Conservation (phyloP, 331 rosid genomes). For the Quercus tomentella region DNA sequence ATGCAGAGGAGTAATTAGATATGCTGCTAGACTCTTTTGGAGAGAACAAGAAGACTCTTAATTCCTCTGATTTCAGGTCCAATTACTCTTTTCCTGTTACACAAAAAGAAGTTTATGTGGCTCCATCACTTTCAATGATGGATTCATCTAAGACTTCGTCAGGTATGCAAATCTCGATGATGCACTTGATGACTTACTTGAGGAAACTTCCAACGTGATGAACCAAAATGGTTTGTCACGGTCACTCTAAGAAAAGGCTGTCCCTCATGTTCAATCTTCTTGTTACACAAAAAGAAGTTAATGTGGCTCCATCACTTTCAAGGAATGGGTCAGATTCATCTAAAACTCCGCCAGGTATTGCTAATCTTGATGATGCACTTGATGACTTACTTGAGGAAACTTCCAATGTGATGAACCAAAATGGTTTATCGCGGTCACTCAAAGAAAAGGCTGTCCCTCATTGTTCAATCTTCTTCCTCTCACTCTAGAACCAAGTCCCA, state of each 20-base stretch:
- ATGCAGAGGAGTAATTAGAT: slow-evolving; percentile 64
- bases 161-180: slow-evolving; percentile 47
- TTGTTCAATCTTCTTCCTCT: slow-evolving; percentile 28
- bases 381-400: slow-evolving; percentile 68
- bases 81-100: slow-evolving; percentile 17
- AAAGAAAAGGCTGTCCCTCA: slow-evolving; percentile 22
- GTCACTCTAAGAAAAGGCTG: slow-evolving; percentile 28
- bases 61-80: slow-evolving; percentile 18
- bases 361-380: slow-evolving; percentile 60
- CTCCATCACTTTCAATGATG: slow-evolving; percentile 25
- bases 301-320: slow-evolving; percentile 19
- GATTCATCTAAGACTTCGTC: slow-evolving; percentile 22
- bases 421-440: slow-evolving; percentile 11
- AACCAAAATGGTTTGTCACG: neutral
- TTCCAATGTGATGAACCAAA: slow-evolving; percentile 21
- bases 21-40: slow-evolving; percentile 59
- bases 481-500: slow-evolving; percentile 38
- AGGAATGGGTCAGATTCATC: slow-evolving; percentile 30
- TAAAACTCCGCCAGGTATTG: slow-evolving; percentile 12
- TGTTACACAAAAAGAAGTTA: slow-evolving; percentile 27
- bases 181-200: slow-evolving; percentile 65
- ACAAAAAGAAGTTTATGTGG: slow-evolving; percentile 20
- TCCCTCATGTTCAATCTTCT: slow-evolving; percentile 2
- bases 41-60: slow-evolving; percentile 37
- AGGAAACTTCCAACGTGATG: slow-evolving; percentile 45